Conservation (phyloP, 106 monocot species). For the Apostasia shenzhenica region DNA sequence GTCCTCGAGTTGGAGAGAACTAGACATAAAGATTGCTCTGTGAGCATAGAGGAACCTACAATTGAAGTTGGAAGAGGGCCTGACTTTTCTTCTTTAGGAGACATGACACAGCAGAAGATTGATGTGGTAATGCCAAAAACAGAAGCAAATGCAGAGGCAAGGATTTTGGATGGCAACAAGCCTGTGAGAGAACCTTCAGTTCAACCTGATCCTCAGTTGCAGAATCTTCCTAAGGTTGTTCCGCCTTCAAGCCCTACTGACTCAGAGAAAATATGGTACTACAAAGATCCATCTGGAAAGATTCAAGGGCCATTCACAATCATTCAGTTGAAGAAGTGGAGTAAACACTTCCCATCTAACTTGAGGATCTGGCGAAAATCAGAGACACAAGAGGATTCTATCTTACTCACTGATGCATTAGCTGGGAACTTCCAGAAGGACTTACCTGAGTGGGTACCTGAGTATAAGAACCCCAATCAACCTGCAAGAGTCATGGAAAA, state of each 20-base stretch:
- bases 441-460: slow-evolving; percentile 14
- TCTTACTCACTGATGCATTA: slow-evolving; percentile 55
- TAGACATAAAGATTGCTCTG: slow-evolving; percentile 1
- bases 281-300: slow-evolving; percentile 63
- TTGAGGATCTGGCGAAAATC: slow-evolving; percentile 44
- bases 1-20: slow-evolving; percentile 14
- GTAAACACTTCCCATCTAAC: slow-evolving; percentile 49
- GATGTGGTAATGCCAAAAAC: slow-evolving; percentile 15
- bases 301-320: slow-evolving; percentile 69
- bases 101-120: background rate
- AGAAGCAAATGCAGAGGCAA: slow-evolving; percentile 4
- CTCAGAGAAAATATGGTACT: slow-evolving; percentile 64
- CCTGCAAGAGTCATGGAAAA: background rate
- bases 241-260: slow-evolving; percentile 15
- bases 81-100: slow-evolving; percentile 12
- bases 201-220: slow-evolving; percentile 1
- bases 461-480: slow-evolving; percentile 6
- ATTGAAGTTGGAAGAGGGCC: slow-evolving; percentile 7
- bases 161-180: slow-evolving; percentile 8
- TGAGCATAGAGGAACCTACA: slow-evolving; percentile 2
- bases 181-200: background rate
- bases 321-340: slow-evolving; percentile 64
- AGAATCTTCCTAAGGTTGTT: slow-evolving; percentile 3
- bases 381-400: slow-evolving; percentile 51
- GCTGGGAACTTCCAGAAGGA: slow-evolving; percentile 50